Evolutionary conservation across 495 filamentous ascomycete genomes (phyloP), one percentile per base, ranked within the genome.

Genomic region (Apiosordaria backusii): DNA sequence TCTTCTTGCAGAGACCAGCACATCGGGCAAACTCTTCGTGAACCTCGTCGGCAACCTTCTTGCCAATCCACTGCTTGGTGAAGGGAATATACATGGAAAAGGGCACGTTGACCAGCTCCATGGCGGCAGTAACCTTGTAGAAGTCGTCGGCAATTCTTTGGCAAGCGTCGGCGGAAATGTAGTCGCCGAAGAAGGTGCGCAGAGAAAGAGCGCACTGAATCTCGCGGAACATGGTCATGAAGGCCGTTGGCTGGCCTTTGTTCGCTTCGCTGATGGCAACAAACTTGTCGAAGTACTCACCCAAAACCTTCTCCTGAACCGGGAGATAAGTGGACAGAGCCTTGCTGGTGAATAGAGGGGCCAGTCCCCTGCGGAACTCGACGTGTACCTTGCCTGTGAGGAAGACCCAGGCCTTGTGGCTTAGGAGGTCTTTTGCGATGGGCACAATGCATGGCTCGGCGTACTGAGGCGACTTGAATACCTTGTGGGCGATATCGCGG

Each of bases 391-490:
- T 93, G 64, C 93, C 93, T 72, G 97, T 92, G 73, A 97, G 80
- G 80, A 97, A 97, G 4, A 97, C 93, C 93, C 93, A 97, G 78
- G 96, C 95, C 65, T 83, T 86, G 64, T 88, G 86, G 50, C 93
- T 90, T 65, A 97, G 86, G 63, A 97, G 87, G 79, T 97, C 96
- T 79, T 90, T 87, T 27, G 93, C 93, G 50, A 88, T 86, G 79
- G 96, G 92, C 61, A 97, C 93, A 45, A 97, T 90, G 77, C 93
- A 97, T 26, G 93, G 93, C 78, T 96, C 95, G 68, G 94, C 92
- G 72, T 88, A 97, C 58, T 76, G 68, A 4, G 93, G 93, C 52
- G 92, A 94, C 78, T 97, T 97, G 87, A 97, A 92, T 71, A 97
- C 88, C 73, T 97, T 97, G 68, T 93, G 87, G 63, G 93, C 90